Evolutionary conservation across 169 alveolate genomes (phyloP).

Genomic region (Plasmodium gonderi): DNA sequence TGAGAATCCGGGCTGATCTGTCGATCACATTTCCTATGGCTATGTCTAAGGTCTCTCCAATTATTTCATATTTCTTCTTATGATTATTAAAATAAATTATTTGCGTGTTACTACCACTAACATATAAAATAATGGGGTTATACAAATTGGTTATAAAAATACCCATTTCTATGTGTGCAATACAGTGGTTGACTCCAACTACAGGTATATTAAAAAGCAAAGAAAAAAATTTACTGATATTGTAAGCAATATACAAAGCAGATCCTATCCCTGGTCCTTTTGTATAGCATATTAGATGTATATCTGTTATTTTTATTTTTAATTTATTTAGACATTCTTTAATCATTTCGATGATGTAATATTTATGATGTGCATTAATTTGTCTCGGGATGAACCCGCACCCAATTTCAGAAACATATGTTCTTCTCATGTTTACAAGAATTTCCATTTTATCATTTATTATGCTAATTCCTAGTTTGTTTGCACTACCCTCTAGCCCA

Average conservation of each 20-base stretch:
- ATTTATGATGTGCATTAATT: constrained; percentile 97
- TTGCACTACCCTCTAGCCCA: constrained; percentile 99
- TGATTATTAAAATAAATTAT: constrained; percentile 91
- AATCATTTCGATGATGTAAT: constrained; percentile 90
- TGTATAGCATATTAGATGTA: constrained; percentile 94
- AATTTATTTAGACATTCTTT: constrained; percentile 92
- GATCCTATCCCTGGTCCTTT: constrained; percentile 99
- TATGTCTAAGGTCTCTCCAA: constrained; percentile 98
- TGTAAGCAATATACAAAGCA: constrained; percentile 97
- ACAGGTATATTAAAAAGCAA: constrained; percentile 94
- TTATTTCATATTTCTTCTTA: constrained; percentile 92
- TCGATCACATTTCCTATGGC: constrained; percentile 99
- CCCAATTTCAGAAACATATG: constrained; percentile 98
- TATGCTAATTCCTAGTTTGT: constrained; percentile 97
- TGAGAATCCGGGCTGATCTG: constrained; percentile 96
- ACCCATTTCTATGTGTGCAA: constrained; percentile 99
- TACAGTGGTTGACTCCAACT: constrained; percentile 98
- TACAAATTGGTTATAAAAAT: constrained; percentile 93
- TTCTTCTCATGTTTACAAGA: constrained; percentile 95
- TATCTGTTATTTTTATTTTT: constrained; percentile 87
- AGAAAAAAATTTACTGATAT: constrained; percentile 95
- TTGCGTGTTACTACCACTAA: constrained; percentile 99
- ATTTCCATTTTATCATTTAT: constrained; percentile 94
- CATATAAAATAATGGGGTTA: constrained; percentile 97
- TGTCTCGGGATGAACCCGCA: constrained; percentile 98